A percentile compares a stretch with the other conserved stretches of the same genome.
Conservation (phyloP, 176 grass and related monocot genomes). For the Musa acuminata region DNA sequence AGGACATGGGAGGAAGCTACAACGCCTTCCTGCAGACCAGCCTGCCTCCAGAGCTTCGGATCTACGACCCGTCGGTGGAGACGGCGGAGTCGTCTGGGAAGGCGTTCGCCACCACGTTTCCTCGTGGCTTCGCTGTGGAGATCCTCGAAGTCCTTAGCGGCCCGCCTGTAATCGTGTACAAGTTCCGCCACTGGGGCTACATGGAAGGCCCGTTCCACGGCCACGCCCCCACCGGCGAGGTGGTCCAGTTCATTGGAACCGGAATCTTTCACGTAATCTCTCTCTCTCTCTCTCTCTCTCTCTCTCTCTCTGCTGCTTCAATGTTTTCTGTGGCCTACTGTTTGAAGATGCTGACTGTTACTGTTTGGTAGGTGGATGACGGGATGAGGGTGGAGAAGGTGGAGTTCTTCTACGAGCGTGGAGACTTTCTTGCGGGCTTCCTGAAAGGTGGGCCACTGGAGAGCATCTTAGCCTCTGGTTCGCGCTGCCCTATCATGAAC, state of each 20-base stretch:
- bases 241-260: constrained; percentile 35
- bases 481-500: constrained; percentile 31
- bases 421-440: constrained; percentile 52
- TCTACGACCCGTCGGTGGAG: constrained; percentile 54
- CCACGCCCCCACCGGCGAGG: constrained; percentile 37
- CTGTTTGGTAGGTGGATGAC: constrained; percentile 29
- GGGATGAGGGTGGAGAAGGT: constrained; percentile 41
- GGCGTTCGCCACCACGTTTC: constrained; percentile 44
- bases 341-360: too few species aligned
- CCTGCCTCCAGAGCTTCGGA: constrained; percentile 43
- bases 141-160: constrained; percentile 55
- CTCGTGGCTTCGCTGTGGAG: constrained; percentile 57
- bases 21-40: constrained; percentile 48
- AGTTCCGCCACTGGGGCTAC: constrained; percentile 77
- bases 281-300: too few species aligned
- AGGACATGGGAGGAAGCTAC: constrained; percentile 49
- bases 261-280: constrained; percentile 46
- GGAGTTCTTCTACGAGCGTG: constrained; percentile 63
- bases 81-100: constrained; percentile 27
- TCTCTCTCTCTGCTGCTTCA: too few species aligned
- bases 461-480: background rate
- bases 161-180: constrained; percentile 44
- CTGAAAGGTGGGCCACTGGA: constrained; percentile 20
- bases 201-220: constrained; percentile 69
- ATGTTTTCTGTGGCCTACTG: too few species aligned